These are phyloP conservation scores for Ramularia endophylla DNA, from an alignment of 2,329 filamentous ascomycete species.

Conservation along the genomic window DNA sequence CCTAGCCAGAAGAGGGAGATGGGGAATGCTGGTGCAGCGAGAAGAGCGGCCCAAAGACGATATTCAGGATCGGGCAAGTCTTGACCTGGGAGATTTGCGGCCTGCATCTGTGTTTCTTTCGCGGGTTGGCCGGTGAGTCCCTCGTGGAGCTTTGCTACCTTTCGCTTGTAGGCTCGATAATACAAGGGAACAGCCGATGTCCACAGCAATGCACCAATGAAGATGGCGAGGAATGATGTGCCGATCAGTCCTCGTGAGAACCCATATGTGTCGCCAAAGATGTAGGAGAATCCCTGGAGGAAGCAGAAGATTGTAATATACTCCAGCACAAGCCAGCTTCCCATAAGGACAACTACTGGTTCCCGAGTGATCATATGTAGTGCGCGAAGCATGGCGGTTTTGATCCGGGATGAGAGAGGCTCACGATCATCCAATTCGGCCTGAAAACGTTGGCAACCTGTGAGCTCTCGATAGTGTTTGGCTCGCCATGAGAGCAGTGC, in stretches of 20 bases:
- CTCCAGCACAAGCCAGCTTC: slow-evolving; percentile 46
- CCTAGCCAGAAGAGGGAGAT: slow-evolving; percentile 48
- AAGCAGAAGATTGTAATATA: slow-evolving; percentile 52
- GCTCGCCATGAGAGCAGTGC: slow-evolving; percentile 31
- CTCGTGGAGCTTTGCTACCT: slow-evolving; percentile 21
- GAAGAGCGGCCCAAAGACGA: slow-evolving; percentile 40
- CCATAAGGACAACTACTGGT: slow-evolving; percentile 43
- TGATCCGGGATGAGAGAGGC: slow-evolving; percentile 13
- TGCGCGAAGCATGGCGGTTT: slow-evolving; percentile 14
- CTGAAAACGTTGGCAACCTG: slow-evolving; percentile 18
- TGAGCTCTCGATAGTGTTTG: slow-evolving; percentile 20
- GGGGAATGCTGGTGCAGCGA: slow-evolving; percentile 39
- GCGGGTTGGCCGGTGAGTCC: slow-evolving; percentile 8
- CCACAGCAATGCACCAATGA: slow-evolving; percentile 29
- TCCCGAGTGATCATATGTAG: slow-evolving; percentile 27
- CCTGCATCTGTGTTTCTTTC: slow-evolving; percentile 3
- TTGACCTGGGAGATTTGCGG: slow-evolving; percentile 13
- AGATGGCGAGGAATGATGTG: slow-evolving; percentile 42
- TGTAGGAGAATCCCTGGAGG: slow-evolving; percentile 46
- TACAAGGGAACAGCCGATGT: slow-evolving; percentile 11
- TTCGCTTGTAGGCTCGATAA: slow-evolving; percentile 14
- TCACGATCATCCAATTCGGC: slow-evolving; percentile 18
- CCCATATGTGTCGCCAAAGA: slow-evolving; percentile 40
- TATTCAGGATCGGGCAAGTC: slow-evolving; percentile 30
- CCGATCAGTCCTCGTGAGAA: slow-evolving; percentile 40